Base-by-base conservation (phyloP, 805 yeast species). In the Nakazawaea ernobii region DNA sequence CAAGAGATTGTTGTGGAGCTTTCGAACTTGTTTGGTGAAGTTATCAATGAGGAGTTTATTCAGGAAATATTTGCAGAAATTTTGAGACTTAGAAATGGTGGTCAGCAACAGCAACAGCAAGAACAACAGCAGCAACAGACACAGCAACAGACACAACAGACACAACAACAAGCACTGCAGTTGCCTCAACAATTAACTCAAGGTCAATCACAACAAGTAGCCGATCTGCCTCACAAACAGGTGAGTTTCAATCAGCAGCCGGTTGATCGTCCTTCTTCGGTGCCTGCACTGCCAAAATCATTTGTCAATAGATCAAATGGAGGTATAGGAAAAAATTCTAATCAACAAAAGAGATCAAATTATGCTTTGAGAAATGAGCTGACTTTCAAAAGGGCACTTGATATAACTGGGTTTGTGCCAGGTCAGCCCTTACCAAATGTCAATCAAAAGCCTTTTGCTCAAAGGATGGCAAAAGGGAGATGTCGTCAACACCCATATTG, bases 401-500 rank as follows among this genome's bases (percentile, higher is more conserved):
- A 62, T 36, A 57, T 68, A 37, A 56, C 52, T 15, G 53, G 52
- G 13, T 26, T 41, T 32, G 46, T 37, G 50, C 35, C 39, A 13
- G 42, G 32, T 13, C 28, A 17, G 24, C 39, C 49, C 26, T 14
- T 20, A 39, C 13, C 33, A 32, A 39, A 32, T 42, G 54, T 50
- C 53, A 55, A 52, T 50, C 53, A 49, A 14, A 59, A 64, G 15
- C 67, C 55, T 52, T 58, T 77, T 47, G 71, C 71, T 17, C 74
- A 71, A 42, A 65, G 71, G 54, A 70, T 75, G 55, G 74, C 80
- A 59, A 73, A 71, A 57, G 84, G 83, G 26, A 79, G 94, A 59
- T 86, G 95, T 61, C 71, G 69, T 33, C 72, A 79, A 39, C 84
- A 82, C 60, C 95, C 95, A 39, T 77, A 82, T 60, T 86, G 94